Conservation (phyloP, 441 rosid species). For the Hura crepitans region DNA sequence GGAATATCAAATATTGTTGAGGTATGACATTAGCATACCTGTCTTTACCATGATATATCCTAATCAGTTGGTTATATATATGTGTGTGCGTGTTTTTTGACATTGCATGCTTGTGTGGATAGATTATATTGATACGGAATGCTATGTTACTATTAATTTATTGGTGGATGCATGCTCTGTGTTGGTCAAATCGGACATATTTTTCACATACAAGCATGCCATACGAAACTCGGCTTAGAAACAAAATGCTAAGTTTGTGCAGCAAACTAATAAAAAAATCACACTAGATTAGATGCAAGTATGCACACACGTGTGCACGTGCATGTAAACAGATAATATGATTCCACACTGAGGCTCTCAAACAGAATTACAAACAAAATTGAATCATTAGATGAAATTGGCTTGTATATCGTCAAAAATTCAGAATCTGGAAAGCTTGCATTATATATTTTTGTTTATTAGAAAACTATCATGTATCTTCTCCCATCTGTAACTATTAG, state of each 20-base stretch:
- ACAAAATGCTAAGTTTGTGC: not conserved
- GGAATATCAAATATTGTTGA: slow-evolving; percentile 32
- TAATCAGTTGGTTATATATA: not conserved
- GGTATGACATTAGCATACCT: slow-evolving; percentile 31
- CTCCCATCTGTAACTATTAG: slow-evolving; percentile 23
- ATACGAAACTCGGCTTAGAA: not conserved
- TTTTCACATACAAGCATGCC: not conserved
- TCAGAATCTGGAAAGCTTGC: not conserved
- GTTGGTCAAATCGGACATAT: not conserved
- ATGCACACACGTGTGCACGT: too few species aligned
- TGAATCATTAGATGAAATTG: slow-evolving; percentile 2
- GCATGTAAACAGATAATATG: too few species aligned
- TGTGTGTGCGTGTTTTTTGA: not conserved
- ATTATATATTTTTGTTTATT: not conserved
- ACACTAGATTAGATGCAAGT: not conserved
- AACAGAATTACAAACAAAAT: not conserved
- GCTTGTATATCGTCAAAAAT: not conserved
- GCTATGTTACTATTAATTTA: not conserved
- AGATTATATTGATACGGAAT: not conserved
- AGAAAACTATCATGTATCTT: not conserved
- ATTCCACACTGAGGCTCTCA: not conserved
- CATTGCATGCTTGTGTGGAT: not conserved
- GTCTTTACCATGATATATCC: not conserved
- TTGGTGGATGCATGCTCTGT: not conserved
- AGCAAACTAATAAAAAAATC: not conserved